These are phyloP conservation scores for Cystobasidiopsis lactophilus DNA, from an alignment of 768 basidiomycete species.

Conservation along the genomic window DNA sequence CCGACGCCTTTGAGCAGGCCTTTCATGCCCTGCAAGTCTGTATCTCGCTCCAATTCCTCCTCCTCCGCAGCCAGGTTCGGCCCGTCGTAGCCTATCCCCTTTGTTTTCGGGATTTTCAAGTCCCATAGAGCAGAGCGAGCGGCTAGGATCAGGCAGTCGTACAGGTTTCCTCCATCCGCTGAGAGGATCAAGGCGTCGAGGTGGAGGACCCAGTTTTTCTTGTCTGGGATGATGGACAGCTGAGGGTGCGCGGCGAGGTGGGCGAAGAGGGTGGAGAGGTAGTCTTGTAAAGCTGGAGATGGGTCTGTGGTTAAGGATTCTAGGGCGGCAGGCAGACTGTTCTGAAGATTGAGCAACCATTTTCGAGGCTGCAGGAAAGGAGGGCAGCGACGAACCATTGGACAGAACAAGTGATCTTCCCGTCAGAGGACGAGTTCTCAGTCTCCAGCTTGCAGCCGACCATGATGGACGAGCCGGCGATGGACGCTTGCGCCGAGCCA, in stretches of 20 bases:
- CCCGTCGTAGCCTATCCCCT: conserved; percentile 1
- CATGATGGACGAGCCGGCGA: conserved; percentile 6
- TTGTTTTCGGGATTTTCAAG: conserved; percentile 6
- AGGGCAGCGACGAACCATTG: neutral
- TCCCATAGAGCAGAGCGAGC: conserved; percentile 4
- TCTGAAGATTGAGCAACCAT: neutral
- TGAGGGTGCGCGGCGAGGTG: conserved; percentile 1
- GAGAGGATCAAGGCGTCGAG: conserved; percentile 5
- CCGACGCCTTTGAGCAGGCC: conserved; percentile 6
- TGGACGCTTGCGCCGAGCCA: conserved; percentile 2
- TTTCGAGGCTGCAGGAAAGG: neutral
- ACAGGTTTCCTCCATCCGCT: conserved; percentile 6
- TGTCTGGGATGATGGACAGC: conserved; percentile 4
- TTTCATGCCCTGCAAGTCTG: conserved; percentile 3
- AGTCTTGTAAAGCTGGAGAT: neutral
- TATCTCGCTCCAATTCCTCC: neutral
- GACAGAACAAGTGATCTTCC: neutral
- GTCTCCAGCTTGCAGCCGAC: conserved; percentile 9
- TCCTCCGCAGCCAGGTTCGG: neutral
- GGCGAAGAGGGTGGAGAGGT: conserved; percentile 2
- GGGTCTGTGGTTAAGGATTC: conserved; percentile 6
- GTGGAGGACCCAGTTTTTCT: conserved; percentile 4
- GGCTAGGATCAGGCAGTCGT: conserved; percentile 5
- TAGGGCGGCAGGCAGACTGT: neutral
- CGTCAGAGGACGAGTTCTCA: neutral